Base-by-base conservation (phyloP, 805 yeast species). In the Candida coquimbonensis region DNA sequence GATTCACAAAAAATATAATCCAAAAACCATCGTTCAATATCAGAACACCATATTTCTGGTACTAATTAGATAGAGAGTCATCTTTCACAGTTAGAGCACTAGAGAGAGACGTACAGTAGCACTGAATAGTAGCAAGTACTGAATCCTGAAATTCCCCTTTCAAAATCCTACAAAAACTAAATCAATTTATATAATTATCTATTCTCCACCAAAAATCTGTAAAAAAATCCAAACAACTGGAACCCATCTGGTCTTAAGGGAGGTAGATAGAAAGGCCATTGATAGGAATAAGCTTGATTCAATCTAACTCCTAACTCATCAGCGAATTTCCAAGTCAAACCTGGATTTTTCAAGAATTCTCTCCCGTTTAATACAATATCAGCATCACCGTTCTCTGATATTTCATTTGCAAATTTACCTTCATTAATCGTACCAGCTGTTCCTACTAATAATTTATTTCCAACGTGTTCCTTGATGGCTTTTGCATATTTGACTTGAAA, bases 271-370 rank as follows among this genome's bases (percentile, higher is more conserved):
- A 51, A 59, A 16, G 62, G 62, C 67, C 68, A 62, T 21, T 52
- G 52, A 38, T 63, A 63, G 37, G 66, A 66, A 39, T 48, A 51
- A 1, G 76, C 63, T 53, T 68, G 66, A 47, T 69, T 60, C 6
- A 73, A 50, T 42, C 63, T 52, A 26, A 76, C 70, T 4, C 63
- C 73, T 39, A 77, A 62, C 35, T 74, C 68, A 37, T 72, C 72
- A 2, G 83, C 85, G 68, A 75, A 73, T 7, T 58, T 53, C 61
- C 72, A 69, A 7, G 67, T 76, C 35, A 75, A 64, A n/a, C 72
- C 74, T 4, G 83, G 81, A 50, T 73, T 66, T 48, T 63, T 67
- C 49, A 78, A 59, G 51, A 75, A 75, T 3, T 58, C 65, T 16
- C 66, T 54, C 0, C 79, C 86, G 38, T 69, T 66, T 11, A 76